Conservation (phyloP, 108 stramenopile genomes). For the Nannochloropsis salina region DNA sequence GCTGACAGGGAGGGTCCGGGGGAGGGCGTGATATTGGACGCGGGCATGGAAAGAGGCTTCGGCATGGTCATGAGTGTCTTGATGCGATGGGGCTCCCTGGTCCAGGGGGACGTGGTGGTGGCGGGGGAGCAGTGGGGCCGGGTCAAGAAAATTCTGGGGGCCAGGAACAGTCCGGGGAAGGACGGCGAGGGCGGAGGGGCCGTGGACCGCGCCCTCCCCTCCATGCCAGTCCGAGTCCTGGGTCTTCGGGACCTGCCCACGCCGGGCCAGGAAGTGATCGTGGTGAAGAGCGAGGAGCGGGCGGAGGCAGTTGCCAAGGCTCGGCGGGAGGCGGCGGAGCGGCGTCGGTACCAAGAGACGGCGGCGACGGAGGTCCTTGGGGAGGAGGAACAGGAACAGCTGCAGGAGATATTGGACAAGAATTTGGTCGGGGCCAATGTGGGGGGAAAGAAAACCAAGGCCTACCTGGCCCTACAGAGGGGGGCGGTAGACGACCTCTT, state of each 20-base stretch:
- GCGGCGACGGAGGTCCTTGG: slow-evolving; percentile 21
- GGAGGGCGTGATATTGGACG: slow-evolving; percentile 89
- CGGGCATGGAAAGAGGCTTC: slow-evolving; percentile 75
- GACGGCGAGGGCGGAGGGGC: slow-evolving; percentile 18
- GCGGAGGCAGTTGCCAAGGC: slow-evolving; percentile 26
- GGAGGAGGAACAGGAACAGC: slow-evolving; percentile 20
- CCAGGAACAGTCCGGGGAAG: neutral
- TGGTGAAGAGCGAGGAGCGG: slow-evolving; percentile 28
- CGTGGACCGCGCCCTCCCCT: slow-evolving; percentile 72
- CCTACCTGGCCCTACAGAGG: slow-evolving; percentile 4
- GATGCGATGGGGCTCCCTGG: slow-evolving; percentile 88
- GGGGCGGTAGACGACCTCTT: neutral
- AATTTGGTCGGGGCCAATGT: neutral
- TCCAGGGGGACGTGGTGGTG: slow-evolving; percentile 82
- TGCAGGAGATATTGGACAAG: slow-evolving; percentile 22
- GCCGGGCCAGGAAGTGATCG: slow-evolving; percentile 35
- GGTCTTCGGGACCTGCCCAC: slow-evolving; percentile 40
- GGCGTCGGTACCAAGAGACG: slow-evolving; percentile 22
- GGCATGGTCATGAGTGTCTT: slow-evolving; percentile 88
- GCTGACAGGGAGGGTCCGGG: slow-evolving; percentile 76
- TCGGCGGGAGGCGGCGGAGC: neutral
- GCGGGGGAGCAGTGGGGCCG: slow-evolving; percentile 78
- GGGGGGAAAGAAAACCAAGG: slow-evolving; percentile 20
- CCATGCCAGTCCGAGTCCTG: slow-evolving; percentile 59
- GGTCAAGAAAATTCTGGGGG: slow-evolving; percentile 59